Evolutionary conservation across 169 alveolate genomes (phyloP).

Genomic region (Plasmodium adleri): DNA sequence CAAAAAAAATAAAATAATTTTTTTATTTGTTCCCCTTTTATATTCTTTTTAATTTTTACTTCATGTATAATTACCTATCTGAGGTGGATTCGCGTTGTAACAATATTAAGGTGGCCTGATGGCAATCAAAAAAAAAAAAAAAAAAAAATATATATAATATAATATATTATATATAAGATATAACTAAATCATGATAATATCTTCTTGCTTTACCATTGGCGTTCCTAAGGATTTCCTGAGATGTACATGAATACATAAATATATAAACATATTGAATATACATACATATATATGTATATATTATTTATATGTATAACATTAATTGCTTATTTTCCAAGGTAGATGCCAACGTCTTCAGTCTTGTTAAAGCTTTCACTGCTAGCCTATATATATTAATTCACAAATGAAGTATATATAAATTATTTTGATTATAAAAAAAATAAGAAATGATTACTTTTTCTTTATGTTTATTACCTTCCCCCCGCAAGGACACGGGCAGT

Average conservation of each 20-base stretch:
- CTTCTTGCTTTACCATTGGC: slow-evolving; percentile 41
- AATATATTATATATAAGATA: neutral
- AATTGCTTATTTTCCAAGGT: slow-evolving; percentile 63
- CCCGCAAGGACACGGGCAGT: slow-evolving; percentile 73
- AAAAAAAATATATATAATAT: neutral
- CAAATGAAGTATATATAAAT: neutral
- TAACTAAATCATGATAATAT: neutral
- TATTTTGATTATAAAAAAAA: neutral
- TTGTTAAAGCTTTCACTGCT: slow-evolving; percentile 61
- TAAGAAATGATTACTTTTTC: neutral
- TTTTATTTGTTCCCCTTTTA: neutral
- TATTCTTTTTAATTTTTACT: neutral
- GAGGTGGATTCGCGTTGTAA: slow-evolving; percentile 70
- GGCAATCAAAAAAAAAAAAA: neutral
- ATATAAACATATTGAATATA: slow-evolving; percentile 2
- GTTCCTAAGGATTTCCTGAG: slow-evolving; percentile 70
- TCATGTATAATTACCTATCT: slow-evolving; percentile 30
- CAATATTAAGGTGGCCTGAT: slow-evolving; percentile 67
- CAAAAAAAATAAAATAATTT: neutral
- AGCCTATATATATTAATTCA: slow-evolving; percentile 8
- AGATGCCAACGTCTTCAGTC: slow-evolving; percentile 69
- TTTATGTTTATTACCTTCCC: slow-evolving; percentile 44
- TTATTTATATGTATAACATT: slow-evolving; percentile 37
- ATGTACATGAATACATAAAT: slow-evolving; percentile 4
- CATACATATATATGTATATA: neutral